Conservation (phyloP, 306 rosid species). For the Castanospermum australe region DNA sequence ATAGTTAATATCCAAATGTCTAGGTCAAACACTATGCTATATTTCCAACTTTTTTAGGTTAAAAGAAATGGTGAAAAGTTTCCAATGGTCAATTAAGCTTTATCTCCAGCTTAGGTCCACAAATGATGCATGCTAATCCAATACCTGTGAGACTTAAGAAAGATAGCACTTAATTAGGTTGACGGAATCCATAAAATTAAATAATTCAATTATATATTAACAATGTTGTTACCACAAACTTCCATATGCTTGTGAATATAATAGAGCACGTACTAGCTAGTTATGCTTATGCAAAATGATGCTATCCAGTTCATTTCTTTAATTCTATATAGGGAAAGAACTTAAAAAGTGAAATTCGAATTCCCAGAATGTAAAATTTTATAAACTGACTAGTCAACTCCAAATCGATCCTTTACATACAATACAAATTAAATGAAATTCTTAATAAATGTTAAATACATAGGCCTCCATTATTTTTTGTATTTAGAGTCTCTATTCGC, state of each 20-base stretch:
- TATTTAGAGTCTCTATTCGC: neutral
- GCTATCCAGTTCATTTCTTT: constrained; percentile 8
- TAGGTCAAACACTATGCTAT: constrained; percentile 35
- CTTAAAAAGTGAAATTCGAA: constrained; percentile 30
- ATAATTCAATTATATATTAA: neutral
- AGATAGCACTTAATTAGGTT: neutral
- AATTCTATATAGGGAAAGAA: neutral
- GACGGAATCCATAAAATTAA: constrained; percentile 32
- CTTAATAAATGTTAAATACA: neutral
- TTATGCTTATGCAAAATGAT: constrained; percentile 6
- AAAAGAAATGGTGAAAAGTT: constrained; percentile 21
- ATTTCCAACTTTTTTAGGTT: constrained; percentile 1
- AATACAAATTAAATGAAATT: neutral
- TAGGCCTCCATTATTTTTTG: neutral
- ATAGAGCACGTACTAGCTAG: neutral
- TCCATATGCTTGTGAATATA: constrained; percentile 24
- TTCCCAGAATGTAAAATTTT: constrained; percentile 29
- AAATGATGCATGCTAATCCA: constrained; percentile 35
- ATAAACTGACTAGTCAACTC: constrained; percentile 38
- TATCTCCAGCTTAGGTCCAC: constrained; percentile 27
- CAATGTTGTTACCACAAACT: constrained; percentile 19
- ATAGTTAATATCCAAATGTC: neutral
- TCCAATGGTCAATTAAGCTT: constrained; percentile 34
- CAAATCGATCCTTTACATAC: constrained; percentile 37
- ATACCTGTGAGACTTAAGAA: constrained; percentile 14